Evolutionary conservation across 2,329 filamentous ascomycete species (phyloP).

Genomic region (Camptophora hylomeconis): DNA sequence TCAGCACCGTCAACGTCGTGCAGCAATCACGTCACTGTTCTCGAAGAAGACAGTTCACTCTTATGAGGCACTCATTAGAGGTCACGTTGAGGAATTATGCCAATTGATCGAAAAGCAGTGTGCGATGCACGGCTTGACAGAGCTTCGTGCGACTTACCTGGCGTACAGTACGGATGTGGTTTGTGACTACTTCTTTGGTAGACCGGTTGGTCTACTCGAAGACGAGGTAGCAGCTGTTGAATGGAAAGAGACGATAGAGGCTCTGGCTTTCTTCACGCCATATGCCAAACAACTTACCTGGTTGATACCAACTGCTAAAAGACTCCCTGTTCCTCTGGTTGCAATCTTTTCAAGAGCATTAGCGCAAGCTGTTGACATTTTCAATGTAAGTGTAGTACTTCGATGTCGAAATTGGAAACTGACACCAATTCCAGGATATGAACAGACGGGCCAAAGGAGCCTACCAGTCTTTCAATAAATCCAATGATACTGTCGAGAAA

Average conservation of each 20-base stretch:
- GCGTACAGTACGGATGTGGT: neutral
- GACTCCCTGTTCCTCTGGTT: neutral
- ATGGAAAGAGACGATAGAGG: too few relatives aligned
- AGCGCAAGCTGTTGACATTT: too few relatives aligned
- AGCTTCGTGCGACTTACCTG: neutral
- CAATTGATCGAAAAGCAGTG: conserved; percentile 1
- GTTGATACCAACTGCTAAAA: neutral
- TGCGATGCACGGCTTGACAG: neutral
- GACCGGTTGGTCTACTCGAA: neutral
- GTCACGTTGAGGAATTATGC: conserved; percentile 16
- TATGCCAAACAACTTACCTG: too few relatives aligned
- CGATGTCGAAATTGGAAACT: too few relatives aligned
- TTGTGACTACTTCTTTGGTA: neutral
- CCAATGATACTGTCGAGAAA: neutral
- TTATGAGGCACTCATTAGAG: conserved; percentile 17
- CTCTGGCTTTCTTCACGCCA: too few relatives aligned
- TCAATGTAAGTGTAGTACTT: too few relatives aligned
- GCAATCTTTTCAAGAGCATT: too few relatives aligned
- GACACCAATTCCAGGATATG: too few relatives aligned
- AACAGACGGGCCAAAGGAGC: too few relatives aligned
- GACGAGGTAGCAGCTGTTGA: neutral
- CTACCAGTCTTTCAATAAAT: neutral
- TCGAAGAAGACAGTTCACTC: conserved; percentile 13
- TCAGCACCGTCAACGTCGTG: conserved; percentile 21
- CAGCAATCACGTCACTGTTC: conserved; percentile 25